Conservation (phyloP, 2,329 filamentous ascomycete species). For the Arachnomyces sp. region DNA sequence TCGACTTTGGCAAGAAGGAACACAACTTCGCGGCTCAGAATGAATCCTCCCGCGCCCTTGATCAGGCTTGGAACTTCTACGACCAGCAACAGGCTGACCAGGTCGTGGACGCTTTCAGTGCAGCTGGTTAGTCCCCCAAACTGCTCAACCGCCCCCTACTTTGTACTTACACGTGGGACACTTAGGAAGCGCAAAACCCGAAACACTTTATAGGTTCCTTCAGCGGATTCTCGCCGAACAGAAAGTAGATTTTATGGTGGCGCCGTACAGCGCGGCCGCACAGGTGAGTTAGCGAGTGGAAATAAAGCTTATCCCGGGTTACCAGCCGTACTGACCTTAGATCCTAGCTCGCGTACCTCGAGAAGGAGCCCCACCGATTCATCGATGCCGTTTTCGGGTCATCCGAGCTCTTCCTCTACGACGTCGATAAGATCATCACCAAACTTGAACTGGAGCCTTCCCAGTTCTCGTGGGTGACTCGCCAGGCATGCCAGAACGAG, state of each 20-base stretch:
- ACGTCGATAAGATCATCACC: conserved; percentile 66
- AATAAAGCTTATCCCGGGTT: conserved; percentile 1
- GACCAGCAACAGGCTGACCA: conserved; percentile 68
- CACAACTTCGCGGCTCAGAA: conserved; percentile 52
- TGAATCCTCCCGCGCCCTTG: conserved; percentile 58
- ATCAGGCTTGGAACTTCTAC: conserved; percentile 80
- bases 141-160: conserved; percentile 7
- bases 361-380: conserved; percentile 59
- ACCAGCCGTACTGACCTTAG: conserved; percentile 5
- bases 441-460: conserved; percentile 47
- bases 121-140: conserved; percentile 51
- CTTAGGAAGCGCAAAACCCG: conserved; percentile 60
- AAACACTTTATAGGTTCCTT: conserved; percentile 67
- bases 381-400: conserved; percentile 72
- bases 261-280: conserved; percentile 79
- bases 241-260: conserved; percentile 66
- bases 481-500: conserved; percentile 60
- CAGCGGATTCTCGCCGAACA: conserved; percentile 64
- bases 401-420: conserved; percentile 77
- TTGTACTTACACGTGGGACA: conserved; percentile 20
- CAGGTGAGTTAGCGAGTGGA: conserved; percentile 52
- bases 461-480: conserved; percentile 55
- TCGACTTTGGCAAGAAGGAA: conserved; percentile 69
- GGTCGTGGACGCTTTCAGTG: conserved; percentile 80
- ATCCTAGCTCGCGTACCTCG: conserved; percentile 60